Base-by-base conservation (phyloP, 2,329 filamentous ascomycete genomes). In the Seiridium cupressi region DNA sequence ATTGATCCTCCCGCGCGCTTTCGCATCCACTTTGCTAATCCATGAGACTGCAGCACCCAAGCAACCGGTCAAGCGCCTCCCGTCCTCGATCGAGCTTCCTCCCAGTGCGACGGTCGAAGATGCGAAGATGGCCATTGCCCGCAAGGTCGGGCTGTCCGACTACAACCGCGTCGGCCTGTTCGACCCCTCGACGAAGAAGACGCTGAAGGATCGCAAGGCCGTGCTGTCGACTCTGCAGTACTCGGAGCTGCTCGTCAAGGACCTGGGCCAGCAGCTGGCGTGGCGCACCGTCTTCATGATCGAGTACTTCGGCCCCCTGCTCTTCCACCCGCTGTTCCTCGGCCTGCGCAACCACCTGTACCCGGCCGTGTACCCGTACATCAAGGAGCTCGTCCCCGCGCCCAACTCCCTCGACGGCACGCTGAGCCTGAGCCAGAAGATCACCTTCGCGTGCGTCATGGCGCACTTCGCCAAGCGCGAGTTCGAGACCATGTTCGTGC, bases 201-300 rank as follows among this genome's bases (percentile, higher is more conserved):
- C 83, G 26, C 72, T 89, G 66, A 88, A 87, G 75, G 80, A 89
- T 74, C 82, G 85, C 65, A 82, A 79, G 68, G 84, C 84, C 26
- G 73, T 80, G 51, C 64, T 89, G 42, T 71, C 71, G 38, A 75
- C 83, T 60, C 79, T 78, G 55, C 74, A 77, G 40, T 72, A 77
- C 10, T 79, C 79, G 60, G 83, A 87, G 74, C 75, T 99, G 54
- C 87, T 95, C 67, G 91, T 98, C 64, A 98, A 99, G 80, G 94
- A 99, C 73, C 83, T 99, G 36, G 93, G 95, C 13, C 86, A 89
- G 54, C 95, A 99, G 76, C 89, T 97, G 59, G 87, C 87, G 63
- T 99, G 95, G 95, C 89, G 88, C 65, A 95, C 92, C 62, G 94
- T 98, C 74, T 99, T 94, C 81, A 79, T 97, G 64, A 88, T 97